Evolutionary conservation across 2,329 filamentous ascomycete species (phyloP), one percentile per base, ranked within the genome.

Genomic region (Drechslerella coelobrocha): DNA sequence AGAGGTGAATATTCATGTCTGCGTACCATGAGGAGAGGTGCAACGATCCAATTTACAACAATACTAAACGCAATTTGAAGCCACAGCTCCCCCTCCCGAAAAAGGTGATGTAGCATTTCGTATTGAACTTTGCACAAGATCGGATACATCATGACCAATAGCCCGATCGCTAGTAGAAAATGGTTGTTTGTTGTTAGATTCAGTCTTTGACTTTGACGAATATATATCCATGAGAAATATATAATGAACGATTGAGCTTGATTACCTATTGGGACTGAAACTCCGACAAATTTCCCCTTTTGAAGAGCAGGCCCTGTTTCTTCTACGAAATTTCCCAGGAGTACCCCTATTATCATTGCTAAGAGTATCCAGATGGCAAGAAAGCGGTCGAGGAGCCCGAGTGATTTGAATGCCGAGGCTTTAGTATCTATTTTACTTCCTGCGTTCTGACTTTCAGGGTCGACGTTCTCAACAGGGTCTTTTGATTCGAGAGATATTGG

Each of bases 81-180:
- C 91, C 90, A 96, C 1, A 95, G 81, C 0, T 81, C 81, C 1
- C 82, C 82, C 1, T 86, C 81, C 1, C 80, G 78, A 66, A 94
- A 84, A 2, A 91, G 81, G 1, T 84, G 80, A 77, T 91, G 89
- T 8, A 95, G 79, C 0, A 85, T 84, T 78, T 95, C 91, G 78
- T 86, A 94, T 41, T 86, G 86, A 4, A 95, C 89, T 78, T 94
- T 94, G 83, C 90, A 95, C 0, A 96, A 81, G 68, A 96, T 95
- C 0, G 91, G 92, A 76, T 94, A 96, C 90, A 96, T 96, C 91
- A 96, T 96, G 43, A 95, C 87, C 0, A 96, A 82, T 0, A 96
- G 80, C 0, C 91, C 91, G 51, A 95, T 81, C 0, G 91, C 90
- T 61, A 34, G 0, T 2, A 27, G 17, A 26, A 43, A 19, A 17